Conservation (phyloP, 2,329 filamentous ascomycete genomes). For the Ophiosphaerella korrae region DNA sequence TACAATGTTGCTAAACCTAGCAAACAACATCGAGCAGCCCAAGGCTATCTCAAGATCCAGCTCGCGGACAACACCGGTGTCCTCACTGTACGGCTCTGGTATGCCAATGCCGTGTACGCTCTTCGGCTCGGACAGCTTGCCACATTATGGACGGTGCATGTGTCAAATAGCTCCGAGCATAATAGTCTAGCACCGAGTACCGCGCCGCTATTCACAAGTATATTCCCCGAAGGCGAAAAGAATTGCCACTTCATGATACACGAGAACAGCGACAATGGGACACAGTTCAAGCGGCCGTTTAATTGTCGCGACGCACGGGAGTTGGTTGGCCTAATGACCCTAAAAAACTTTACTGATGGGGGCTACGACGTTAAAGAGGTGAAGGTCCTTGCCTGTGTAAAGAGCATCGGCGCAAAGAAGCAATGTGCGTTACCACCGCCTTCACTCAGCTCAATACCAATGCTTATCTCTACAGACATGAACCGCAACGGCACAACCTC, state of each 20-base stretch:
- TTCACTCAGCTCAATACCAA: neutral
- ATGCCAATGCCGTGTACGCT: slow-evolving; percentile 48
- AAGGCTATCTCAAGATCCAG: slow-evolving; percentile 59
- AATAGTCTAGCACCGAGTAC: slow-evolving; percentile 48
- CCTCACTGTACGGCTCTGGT: slow-evolving; percentile 62
- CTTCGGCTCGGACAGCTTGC: slow-evolving; percentile 60
- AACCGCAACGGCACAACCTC: slow-evolving; percentile 54
- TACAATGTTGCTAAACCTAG: slow-evolving; percentile 51
- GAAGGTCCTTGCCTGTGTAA: slow-evolving; percentile 63
- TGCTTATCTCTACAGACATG: slow-evolving; percentile 42
- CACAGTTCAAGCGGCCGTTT: slow-evolving; percentile 55
- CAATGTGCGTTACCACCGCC: slow-evolving; percentile 41
- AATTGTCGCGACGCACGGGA: slow-evolving; percentile 45
- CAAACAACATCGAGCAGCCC: slow-evolving; percentile 52
- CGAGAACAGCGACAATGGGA: slow-evolving; percentile 52
- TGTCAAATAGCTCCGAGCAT: slow-evolving; percentile 54
- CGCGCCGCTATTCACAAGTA: slow-evolving; percentile 59
- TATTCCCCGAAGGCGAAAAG: slow-evolving; percentile 63
- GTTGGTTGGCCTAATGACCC: slow-evolving; percentile 60
- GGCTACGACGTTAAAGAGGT: slow-evolving; percentile 59
- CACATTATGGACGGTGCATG: slow-evolving; percentile 62
- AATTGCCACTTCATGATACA: slow-evolving; percentile 61
- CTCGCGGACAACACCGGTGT: slow-evolving; percentile 62
- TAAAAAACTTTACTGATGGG: slow-evolving; percentile 60
- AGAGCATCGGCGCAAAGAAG: slow-evolving; percentile 60